Percentiles rank a stretch among this genome's conserved stretches.
Evolutionary conservation across 805 yeast genomes (phyloP).

Genomic region (Cephaloascus fragrans): DNA sequence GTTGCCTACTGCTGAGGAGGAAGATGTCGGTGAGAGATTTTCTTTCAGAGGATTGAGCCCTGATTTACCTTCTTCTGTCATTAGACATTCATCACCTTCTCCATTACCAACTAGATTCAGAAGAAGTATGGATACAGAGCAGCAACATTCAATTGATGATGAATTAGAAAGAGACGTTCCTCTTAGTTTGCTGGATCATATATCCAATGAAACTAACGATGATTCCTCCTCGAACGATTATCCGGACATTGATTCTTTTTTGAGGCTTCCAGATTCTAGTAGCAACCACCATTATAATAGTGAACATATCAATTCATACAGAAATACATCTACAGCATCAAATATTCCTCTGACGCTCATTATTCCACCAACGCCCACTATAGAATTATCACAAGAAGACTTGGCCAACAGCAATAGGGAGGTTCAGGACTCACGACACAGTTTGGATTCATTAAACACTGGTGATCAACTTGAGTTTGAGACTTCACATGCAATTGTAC

Average conservation of each 20-base stretch:
- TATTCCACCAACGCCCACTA: neutral
- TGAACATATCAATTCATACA: too few species aligned
- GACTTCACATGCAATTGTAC: neutral
- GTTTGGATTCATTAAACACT: neutral
- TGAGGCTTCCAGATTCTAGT: too few species aligned
- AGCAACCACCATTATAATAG: too few species aligned
- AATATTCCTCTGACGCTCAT: neutral
- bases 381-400: neutral
- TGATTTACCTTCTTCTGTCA: neutral
- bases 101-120: neutral
- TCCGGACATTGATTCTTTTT: neutral
- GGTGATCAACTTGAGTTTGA: neutral
- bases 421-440: neutral
- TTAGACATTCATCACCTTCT: neutral
- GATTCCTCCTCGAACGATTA: too few species aligned
- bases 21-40: neutral
- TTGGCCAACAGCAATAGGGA: neutral
- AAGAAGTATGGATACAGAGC: neutral
- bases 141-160: neutral
- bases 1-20: constrained; percentile 8
- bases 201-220: neutral
- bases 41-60: neutral
- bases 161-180: neutral
- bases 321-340: neutral
- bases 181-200: too few species aligned